Evolutionary conservation across 2,329 filamentous ascomycete genomes (phyloP).

Genomic region (Fusarium haematococcum): DNA sequence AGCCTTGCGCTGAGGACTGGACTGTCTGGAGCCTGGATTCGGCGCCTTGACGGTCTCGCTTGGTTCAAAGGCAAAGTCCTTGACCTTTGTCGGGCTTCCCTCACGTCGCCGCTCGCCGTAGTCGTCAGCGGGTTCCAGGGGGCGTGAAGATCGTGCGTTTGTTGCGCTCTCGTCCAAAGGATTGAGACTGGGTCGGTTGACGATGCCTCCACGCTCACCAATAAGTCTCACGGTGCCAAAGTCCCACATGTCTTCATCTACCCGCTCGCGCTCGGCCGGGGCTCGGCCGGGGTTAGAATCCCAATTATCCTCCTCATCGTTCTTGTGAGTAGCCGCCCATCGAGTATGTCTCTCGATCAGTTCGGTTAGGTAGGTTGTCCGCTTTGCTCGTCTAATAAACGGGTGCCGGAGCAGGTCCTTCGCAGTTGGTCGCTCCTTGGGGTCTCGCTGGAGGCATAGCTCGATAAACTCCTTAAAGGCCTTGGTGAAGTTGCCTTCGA

Average conservation of each 20-base stretch:
- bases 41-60: constrained; percentile 69
- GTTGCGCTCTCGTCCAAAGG: constrained; percentile 84
- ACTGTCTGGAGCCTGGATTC: constrained; percentile 63
- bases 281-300: constrained; percentile 68
- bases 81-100: constrained; percentile 63
- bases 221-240: constrained; percentile 94
- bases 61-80: constrained; percentile 57
- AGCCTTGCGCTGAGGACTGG: constrained; percentile 71
- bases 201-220: constrained; percentile 70
- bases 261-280: constrained; percentile 64
- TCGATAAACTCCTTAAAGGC: constrained; percentile 88
- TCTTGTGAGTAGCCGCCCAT: constrained; percentile 86
- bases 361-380: constrained; percentile 96
- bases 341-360: constrained; percentile 90
- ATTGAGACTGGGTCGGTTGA: constrained; percentile 69
- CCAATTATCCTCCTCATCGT: constrained; percentile 71
- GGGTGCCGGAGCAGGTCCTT: constrained; percentile 89
- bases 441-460: constrained; percentile 87
- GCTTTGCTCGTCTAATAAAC: constrained; percentile 91
- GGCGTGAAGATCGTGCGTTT: constrained; percentile 75
- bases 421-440: constrained; percentile 87
- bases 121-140: constrained; percentile 61
- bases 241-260: constrained; percentile 94
- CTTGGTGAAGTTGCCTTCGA: constrained; percentile 85
- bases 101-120: constrained; percentile 65